phyloP scores from a whole-genome alignment of 1,284 basidiomycete species.

The Hemileccinum hortonii region DNA sequence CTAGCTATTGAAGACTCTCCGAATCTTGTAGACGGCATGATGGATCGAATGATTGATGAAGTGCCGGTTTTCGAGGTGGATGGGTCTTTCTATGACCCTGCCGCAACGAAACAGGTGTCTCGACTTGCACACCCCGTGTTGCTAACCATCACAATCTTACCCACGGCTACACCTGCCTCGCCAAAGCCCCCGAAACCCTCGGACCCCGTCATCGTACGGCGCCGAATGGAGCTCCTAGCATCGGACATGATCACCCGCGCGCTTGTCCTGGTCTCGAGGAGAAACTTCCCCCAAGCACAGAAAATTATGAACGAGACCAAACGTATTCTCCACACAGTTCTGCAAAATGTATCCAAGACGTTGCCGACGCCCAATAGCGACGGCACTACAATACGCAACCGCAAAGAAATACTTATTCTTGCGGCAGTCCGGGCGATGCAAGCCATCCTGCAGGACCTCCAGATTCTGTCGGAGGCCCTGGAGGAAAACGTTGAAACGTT shows the following conservation, averaged over 20 bases:
- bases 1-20: slow-evolving; percentile 66
- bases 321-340: slow-evolving; percentile 79
- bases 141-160: slow-evolving; percentile 84
- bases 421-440: slow-evolving; percentile 75
- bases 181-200: slow-evolving; percentile 54
- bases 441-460: slow-evolving; percentile 81
- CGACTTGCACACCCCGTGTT: slow-evolving; percentile 86
- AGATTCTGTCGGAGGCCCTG: slow-evolving; percentile 79
- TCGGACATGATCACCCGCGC: slow-evolving; percentile 94
- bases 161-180: slow-evolving; percentile 42
- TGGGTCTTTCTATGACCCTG: slow-evolving; percentile 89
- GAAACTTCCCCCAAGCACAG: slow-evolving; percentile 84
- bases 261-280: slow-evolving; percentile 82
- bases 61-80: slow-evolving; percentile 91
- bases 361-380: slow-evolving; percentile 54
- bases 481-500: slow-evolving; percentile 89
- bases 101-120: slow-evolving; percentile 75
- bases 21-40: slow-evolving; percentile 79
- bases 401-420: slow-evolving; percentile 73
- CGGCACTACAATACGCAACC: slow-evolving; percentile 54
- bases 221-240: slow-evolving; percentile 89
- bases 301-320: slow-evolving; percentile 88
- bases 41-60: slow-evolving; percentile 90
- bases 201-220: slow-evolving; percentile 85
- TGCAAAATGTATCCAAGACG: slow-evolving; percentile 75